Evolutionary conservation across 163 green algal genomes (phyloP), one percentile per base, ranked within the genome.

Genomic region (Chloroidium sp.): DNA sequence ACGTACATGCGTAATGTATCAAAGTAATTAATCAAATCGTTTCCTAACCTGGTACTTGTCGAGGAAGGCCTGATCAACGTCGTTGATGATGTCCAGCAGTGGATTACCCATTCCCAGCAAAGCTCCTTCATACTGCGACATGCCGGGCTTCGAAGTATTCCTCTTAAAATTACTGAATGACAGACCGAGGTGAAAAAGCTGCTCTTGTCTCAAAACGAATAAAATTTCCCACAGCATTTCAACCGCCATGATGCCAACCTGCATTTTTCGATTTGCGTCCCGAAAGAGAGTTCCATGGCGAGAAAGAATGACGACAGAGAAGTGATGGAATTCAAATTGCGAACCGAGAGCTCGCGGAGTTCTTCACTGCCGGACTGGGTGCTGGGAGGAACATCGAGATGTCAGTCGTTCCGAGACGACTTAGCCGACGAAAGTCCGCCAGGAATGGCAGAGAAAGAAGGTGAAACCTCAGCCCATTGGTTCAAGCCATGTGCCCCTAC

Each of bases 91-190:
- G 83, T 99, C 96, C 13, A 99, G 89, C 82, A 99, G 91, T 0
- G 96, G 96, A 82, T 99, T 99, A 80, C 96, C 93, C 84, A 95
- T 93, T 1, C 92, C 92, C 1, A 97, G 79, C 0, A 97, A 79
- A 12, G 61, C 68, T 60, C 74, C 14, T 0, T 82, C 79, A 14
- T 84, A 79, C 60, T 79, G 79, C 4, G 75, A 74, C 82, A 85
- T 85, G 12, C 67, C 67, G 67, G 6, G 6, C 6, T 10, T 72
- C 10, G 67, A 72, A 6, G 6, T 72, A 72, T 72, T 6, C 10
- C 6, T 10, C 67, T 72, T 72, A n/a, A 72, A 72, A n/a, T 72
- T 36, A 36, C 36, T 36, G 36, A 36, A 36, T 36, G 36, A 36
- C 36, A 36, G 36, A 36, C 36, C 36, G 36, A 36, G 36, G 36